Percentiles rank a stretch among this genome's conserved stretches.
These are phyloP conservation scores for Rosa chinensis DNA, from an alignment of 306 rosid species.

Conservation along the genomic window DNA sequence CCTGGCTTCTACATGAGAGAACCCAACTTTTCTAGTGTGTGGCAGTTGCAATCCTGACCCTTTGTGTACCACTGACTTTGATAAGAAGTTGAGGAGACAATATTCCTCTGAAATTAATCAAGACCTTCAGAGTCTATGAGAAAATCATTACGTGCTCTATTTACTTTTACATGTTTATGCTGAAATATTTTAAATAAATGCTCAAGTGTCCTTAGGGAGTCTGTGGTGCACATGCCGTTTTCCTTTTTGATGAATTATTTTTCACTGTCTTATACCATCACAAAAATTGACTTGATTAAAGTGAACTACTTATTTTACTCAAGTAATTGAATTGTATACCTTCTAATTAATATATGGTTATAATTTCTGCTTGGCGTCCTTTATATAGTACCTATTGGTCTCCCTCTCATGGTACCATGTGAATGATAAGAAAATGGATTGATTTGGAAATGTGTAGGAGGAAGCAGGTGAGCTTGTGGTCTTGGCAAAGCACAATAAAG, in stretches of 20 bases:
- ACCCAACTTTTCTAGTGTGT: background rate
- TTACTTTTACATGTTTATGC: background rate
- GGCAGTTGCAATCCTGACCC: background rate
- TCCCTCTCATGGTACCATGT: constrained; percentile 5
- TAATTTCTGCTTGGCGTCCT: constrained; percentile 1
- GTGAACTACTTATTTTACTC: constrained; percentile 18
- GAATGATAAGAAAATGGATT: constrained; percentile 30
- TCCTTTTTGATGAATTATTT: constrained; percentile 4
- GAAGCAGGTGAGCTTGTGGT: constrained; percentile 84
- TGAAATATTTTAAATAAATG: background rate
- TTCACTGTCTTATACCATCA: background rate
- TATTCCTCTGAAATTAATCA: background rate
- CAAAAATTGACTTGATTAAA: constrained; percentile 9
- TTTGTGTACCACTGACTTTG: constrained; percentile 6
- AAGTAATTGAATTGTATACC: constrained; percentile 11
- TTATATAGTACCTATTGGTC: background rate
- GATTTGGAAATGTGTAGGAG: constrained; percentile 59
- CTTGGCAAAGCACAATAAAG: constrained; percentile 93
- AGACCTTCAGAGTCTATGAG: background rate
- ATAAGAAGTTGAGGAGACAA: background rate
- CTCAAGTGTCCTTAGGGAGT: background rate
- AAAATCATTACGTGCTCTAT: background rate
- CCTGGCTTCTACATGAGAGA: constrained; percentile 2
- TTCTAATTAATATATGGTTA: background rate
- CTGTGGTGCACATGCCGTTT: constrained; percentile 4